Percentiles rank a stretch among this genome's conserved stretches.
Evolutionary conservation across 345 rosid genomes (phyloP).

Genomic region (Moricandia arvensis): DNA sequence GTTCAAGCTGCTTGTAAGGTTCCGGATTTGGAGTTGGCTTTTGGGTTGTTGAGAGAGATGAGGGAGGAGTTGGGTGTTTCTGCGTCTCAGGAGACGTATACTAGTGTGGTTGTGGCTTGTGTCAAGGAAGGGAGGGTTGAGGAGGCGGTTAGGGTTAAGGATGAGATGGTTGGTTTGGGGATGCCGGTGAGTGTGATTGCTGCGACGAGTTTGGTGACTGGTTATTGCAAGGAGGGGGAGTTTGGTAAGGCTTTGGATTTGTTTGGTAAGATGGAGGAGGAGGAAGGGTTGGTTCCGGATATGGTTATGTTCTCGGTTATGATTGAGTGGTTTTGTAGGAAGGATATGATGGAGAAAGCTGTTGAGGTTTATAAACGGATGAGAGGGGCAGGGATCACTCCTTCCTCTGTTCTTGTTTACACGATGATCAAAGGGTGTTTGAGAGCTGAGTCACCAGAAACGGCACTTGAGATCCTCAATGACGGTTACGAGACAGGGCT

Average conservation of each 20-base stretch:
- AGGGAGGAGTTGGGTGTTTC: slow-evolving; percentile 48
- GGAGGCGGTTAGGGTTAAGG: slow-evolving; percentile 60
- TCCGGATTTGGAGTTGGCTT: too few relatives aligned
- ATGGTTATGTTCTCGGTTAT: slow-evolving; percentile 61
- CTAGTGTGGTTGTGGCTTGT: slow-evolving; percentile 52
- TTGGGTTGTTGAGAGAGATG: slow-evolving; percentile 44
- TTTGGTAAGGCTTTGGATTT: slow-evolving; percentile 54
- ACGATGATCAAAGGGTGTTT: too few relatives aligned
- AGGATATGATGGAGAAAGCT: slow-evolving; percentile 50
- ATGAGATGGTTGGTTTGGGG: slow-evolving; percentile 70
- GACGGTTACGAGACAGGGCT: too few relatives aligned
- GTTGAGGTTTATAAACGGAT: background rate
- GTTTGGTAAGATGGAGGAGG: slow-evolving; percentile 25
- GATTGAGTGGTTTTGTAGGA: slow-evolving; percentile 62
- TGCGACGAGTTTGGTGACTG: slow-evolving; percentile 63
- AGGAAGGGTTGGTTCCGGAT: slow-evolving; percentile 56
- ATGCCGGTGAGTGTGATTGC: slow-evolving; percentile 51
- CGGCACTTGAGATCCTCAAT: too few relatives aligned
- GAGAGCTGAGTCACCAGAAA: too few relatives aligned
- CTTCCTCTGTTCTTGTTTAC: too few relatives aligned
- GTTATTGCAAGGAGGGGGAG: slow-evolving; percentile 53
- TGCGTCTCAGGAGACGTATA: slow-evolving; percentile 42
- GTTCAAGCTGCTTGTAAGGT: too few relatives aligned
- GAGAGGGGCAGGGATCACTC: too few relatives aligned
- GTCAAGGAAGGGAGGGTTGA: slow-evolving; percentile 55